These are phyloP conservation scores for Artemisia tridentata DNA, from an alignment of 129 eudicot species.

Conservation along the genomic window DNA sequence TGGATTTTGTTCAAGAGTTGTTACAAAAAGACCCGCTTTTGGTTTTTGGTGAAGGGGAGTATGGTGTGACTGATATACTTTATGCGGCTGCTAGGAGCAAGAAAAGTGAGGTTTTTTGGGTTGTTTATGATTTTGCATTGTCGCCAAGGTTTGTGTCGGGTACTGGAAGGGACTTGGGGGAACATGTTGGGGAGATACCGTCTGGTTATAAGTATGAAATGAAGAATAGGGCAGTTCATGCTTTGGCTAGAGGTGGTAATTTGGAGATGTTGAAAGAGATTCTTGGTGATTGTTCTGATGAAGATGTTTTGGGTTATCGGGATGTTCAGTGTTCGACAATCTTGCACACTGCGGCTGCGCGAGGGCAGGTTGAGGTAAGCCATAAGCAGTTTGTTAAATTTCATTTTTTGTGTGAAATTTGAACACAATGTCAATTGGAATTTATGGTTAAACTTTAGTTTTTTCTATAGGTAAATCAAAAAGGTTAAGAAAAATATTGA, in stretches of 20 bases:
- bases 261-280: constrained; percentile 64
- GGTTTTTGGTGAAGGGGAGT: constrained; percentile 94
- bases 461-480: no score
- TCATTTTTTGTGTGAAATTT: background rate
- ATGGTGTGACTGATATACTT: constrained; percentile 82
- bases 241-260: constrained; percentile 92
- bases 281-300: constrained; percentile 49
- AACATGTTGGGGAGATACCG: constrained; percentile 57
- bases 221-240: constrained; percentile 88
- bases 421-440: no score
- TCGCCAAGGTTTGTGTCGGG: constrained; percentile 58
- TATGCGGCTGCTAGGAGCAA: constrained; percentile 95
- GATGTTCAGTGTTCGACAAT: constrained; percentile 70
- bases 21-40: constrained; percentile 70
- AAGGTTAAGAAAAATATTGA: no score
- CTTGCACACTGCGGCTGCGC: constrained; percentile 87
- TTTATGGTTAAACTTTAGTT: no score
- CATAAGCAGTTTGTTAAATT: background rate
- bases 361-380: constrained; percentile 87
- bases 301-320: constrained; percentile 59
- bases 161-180: constrained; percentile 45
- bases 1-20: constrained; percentile 59
- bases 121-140: constrained; percentile 56
- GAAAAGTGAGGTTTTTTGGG: constrained; percentile 64
- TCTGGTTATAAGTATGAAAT: constrained; percentile 71